These are phyloP conservation scores for Zasmidium angulare DNA, from an alignment of 2,329 filamentous ascomycete genomes.

Conservation along the genomic window DNA sequence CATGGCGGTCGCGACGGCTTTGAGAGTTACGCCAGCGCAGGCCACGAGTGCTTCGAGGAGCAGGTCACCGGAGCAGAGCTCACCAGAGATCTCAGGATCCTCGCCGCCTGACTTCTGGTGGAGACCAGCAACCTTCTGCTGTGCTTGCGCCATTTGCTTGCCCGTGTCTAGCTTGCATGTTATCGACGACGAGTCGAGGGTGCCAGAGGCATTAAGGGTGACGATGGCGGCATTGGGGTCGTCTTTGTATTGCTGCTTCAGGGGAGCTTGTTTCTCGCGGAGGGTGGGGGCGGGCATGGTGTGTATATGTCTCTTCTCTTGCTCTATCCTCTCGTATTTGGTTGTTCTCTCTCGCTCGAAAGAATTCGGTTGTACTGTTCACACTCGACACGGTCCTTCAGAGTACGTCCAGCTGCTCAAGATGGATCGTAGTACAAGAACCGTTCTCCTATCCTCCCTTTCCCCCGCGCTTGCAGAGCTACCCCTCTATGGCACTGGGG, in stretches of 20 bases:
- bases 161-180: conserved; percentile 49
- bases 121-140: conserved; percentile 46
- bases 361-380: too few relatives aligned
- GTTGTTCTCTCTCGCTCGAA: neutral
- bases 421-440: neutral
- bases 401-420: neutral
- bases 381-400: too few relatives aligned
- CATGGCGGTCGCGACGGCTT: conserved; percentile 51
- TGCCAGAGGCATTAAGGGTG: conserved; percentile 47
- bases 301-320: neutral
- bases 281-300: conserved; percentile 35
- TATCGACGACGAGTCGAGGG: conserved; percentile 46
- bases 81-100: conserved; percentile 44
- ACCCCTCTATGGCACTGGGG: conserved; percentile 7
- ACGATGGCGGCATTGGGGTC: conserved; percentile 48
- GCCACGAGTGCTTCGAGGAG: conserved; percentile 52
- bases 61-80: conserved; percentile 53
- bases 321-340: neutral
- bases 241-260: conserved; percentile 47
- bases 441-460: neutral
- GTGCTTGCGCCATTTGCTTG: conserved; percentile 41
- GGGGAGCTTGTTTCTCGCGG: conserved; percentile 49
- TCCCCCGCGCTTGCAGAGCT: conserved; percentile 6
- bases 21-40: conserved; percentile 53
- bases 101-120: conserved; percentile 50